phyloP scores from a whole-genome alignment of 2,329 filamentous ascomycete genomes.

The Microsporum audouinii region DNA sequence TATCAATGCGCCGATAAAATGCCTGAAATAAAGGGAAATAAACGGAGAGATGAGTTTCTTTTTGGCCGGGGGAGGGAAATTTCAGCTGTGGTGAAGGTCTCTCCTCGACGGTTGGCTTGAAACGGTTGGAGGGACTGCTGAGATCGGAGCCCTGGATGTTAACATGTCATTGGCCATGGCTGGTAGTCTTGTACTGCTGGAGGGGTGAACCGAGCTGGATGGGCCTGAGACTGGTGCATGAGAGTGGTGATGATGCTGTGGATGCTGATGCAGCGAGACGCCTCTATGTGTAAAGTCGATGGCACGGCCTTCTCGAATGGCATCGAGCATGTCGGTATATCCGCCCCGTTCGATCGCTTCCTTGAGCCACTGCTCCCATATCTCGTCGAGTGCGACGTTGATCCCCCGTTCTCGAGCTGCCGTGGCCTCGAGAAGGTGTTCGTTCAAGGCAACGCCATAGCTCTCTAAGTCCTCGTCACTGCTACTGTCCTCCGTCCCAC shows the following conservation, averaged over 20 bases:
- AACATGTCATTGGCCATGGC: background rate
- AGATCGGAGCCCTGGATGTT: background rate
- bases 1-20: conserved; percentile 5
- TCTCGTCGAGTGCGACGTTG: conserved; percentile 34
- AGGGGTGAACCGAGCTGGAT: background rate
- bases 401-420: conserved; percentile 42
- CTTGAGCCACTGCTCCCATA: conserved; percentile 49
- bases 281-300: conserved; percentile 14
- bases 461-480: conserved; percentile 40
- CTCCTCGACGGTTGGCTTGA: background rate
- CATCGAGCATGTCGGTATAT: conserved; percentile 31
- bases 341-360: conserved; percentile 43
- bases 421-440: conserved; percentile 42
- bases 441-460: conserved; percentile 42
- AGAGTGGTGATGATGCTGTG: background rate
- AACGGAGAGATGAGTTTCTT: background rate
- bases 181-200: background rate
- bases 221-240: background rate
- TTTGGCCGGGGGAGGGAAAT: background rate
- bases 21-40: background rate
- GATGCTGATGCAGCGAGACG: background rate
- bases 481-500: conserved; percentile 23
- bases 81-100: conserved; percentile 2
- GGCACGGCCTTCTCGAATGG: conserved; percentile 28
- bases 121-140: background rate